Percentiles rank a stretch among this genome's conserved stretches.
Conservation (phyloP, 2,329 filamentous ascomycete genomes). For the Zasmidium citrigriseum region DNA sequence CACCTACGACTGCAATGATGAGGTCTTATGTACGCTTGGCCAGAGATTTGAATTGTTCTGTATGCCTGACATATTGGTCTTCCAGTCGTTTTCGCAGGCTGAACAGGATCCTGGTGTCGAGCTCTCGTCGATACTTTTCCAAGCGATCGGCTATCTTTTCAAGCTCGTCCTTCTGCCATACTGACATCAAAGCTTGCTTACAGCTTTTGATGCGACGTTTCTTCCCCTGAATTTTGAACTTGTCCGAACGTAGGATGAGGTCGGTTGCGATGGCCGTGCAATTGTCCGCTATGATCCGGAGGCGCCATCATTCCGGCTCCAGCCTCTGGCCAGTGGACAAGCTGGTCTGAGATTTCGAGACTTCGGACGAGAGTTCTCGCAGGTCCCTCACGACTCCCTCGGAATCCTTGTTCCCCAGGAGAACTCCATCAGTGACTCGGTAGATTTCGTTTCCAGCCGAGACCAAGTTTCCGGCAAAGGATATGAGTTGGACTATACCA, state of each 20-base stretch:
- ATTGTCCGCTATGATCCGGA: neutral
- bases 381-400: neutral
- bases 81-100: neutral
- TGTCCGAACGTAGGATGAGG: neutral
- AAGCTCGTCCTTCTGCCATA: neutral
- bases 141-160: neutral
- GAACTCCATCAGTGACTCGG: neutral
- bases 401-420: neutral
- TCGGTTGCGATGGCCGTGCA: neutral
- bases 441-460: neutral
- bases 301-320: neutral
- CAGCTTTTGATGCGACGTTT: neutral
- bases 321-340: neutral
- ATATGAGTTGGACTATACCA: neutral
- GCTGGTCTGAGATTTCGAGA: neutral
- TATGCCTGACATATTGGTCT: neutral
- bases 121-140: neutral
- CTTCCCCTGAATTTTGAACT: neutral
- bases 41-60: neutral
- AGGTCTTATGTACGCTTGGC: neutral
- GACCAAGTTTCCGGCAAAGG: neutral
- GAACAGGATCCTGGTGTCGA: neutral
- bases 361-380: neutral
- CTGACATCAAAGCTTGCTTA: neutral
- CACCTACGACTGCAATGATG: neutral